Base-by-base conservation (phyloP, 495 filamentous ascomycete genomes). In the Penicillium malachiteum region DNA sequence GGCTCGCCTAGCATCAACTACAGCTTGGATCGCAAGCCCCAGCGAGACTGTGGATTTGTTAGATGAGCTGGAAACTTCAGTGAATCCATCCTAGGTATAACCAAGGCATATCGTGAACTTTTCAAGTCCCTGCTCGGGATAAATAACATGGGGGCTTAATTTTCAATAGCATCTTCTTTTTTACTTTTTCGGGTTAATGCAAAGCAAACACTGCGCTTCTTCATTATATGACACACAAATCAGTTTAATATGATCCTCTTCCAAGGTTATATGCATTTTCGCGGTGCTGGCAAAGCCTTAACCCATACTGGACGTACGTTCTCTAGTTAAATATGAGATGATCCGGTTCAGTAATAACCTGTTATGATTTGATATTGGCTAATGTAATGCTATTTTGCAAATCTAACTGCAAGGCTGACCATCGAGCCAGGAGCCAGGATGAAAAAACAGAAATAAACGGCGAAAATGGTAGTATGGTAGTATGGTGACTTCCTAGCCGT, bases 11-110 rank as follows among this genome's bases (percentile, higher is more conserved):
- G 85, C 84, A 11, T 86, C 83, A 33, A 87, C 84, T 0, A 87
- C 84, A 7, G 85, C 85, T 5, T 99, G 94, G 95, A 96, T 99
- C 57, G 92, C 95, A 11, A 96, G 78, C 64, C 94, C 94, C 0
- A 75, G 80, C 1, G 95, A 98, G 75, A 97, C 95, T 35, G 88
- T 96, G 7, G 82, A 87, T 59, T 71, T 97, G 52, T 70, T 97
- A 44, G 92, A 96, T 65, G 92, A 97, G 21, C 30, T 73, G 51
- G 71, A 73, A 34, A 48, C 54, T 30, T 54, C 56, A 9, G 55
- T 64, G 3, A 47, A 54, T 26, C 33, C 48, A 14, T 42, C 43
- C 7, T 46, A 26, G 30, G 14, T 10, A 3, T 6, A 33, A 8
- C 10, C 30, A 32, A n/a, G 4, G 4, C 21, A 26, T 26, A 26